Evolutionary conservation across 2,329 filamentous ascomycete species (phyloP).

Genomic region (Ascochyta rabiei): DNA sequence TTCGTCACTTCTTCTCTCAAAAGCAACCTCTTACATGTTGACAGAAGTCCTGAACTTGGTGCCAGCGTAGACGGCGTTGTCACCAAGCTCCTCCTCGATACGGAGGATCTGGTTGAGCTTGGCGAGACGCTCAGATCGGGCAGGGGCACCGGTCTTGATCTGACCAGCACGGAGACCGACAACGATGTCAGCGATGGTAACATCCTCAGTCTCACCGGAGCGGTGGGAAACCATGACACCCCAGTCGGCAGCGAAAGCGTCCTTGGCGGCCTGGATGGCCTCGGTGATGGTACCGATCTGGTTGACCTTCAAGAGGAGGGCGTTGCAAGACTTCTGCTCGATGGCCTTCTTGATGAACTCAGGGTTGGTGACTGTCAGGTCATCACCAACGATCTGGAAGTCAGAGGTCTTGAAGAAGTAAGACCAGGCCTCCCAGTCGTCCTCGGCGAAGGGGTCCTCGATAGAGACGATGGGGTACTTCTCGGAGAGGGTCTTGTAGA

Average conservation of each 20-base stretch:
- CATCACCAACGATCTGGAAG: conserved; percentile 98
- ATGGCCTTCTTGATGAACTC: conserved; percentile 99
- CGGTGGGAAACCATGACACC: conserved; percentile 99
- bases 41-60: conserved; percentile 89
- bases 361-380: conserved; percentile 99
- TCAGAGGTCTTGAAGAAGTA: conserved; percentile 99
- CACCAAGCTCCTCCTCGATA: conserved; percentile 94
- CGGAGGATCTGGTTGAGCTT: conserved; percentile 99
- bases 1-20: conserved; percentile 3
- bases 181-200: conserved; percentile 97
- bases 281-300: conserved; percentile 99
- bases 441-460: conserved; percentile 98
- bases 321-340: conserved; percentile 98
- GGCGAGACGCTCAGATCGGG: conserved; percentile 95
- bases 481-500: conserved; percentile 84
- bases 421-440: conserved; percentile 99
- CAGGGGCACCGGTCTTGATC: conserved; percentile 72
- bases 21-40: conserved; percentile 61
- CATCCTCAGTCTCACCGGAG: conserved; percentile 99
- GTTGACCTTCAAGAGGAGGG: conserved; percentile 99
- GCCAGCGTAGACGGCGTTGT: conserved; percentile 89
- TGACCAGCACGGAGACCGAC: conserved; percentile 95
- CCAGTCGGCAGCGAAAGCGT: conserved; percentile 92
- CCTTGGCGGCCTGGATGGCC: conserved; percentile 98
- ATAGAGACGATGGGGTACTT: conserved; percentile 99